These are phyloP conservation scores for Nakazawaea sp. DNA, from an alignment of 805 yeast genomes.

Conservation along the genomic window DNA sequence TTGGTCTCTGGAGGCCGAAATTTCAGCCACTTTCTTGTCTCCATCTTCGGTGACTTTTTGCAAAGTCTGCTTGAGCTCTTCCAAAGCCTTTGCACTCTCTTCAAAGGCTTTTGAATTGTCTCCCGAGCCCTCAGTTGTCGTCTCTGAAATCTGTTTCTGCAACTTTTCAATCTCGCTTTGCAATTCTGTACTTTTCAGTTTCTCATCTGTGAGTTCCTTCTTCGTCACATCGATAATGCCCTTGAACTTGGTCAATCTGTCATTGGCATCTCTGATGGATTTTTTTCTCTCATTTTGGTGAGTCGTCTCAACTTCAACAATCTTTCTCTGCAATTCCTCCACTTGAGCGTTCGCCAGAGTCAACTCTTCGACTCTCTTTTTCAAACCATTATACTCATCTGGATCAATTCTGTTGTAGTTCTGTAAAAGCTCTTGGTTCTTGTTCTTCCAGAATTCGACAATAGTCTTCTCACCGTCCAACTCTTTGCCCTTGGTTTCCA, in stretches of 20 bases:
- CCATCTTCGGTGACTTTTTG: conserved; percentile 3
- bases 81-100: conserved; percentile 17
- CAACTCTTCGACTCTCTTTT: conserved; percentile 22
- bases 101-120: no score
- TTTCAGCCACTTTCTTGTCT: conserved; percentile 12
- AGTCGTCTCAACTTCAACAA: conserved; percentile 15
- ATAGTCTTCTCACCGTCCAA: conserved; percentile 43
- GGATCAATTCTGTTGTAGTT: conserved; percentile 43
- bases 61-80: conserved; percentile 12
- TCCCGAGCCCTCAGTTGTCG: conserved; percentile 10
- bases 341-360: conserved; percentile 18
- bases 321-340: conserved; percentile 16
- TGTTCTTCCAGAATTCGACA: conserved; percentile 49
- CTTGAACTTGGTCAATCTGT: conserved; percentile 11
- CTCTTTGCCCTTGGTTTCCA: conserved; percentile 43
- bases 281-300: conserved; percentile 11
- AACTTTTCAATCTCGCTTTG: conserved; percentile 19
- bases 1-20: conserved; percentile 13
- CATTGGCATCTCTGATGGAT: conserved; percentile 14
- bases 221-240: conserved; percentile 8
- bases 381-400: conserved; percentile 30
- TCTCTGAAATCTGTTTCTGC: conserved; percentile 12
- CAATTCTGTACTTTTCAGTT: conserved; percentile 1
- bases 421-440: conserved; percentile 39
- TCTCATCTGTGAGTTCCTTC: conserved; percentile 7